These are phyloP conservation scores for Melastoma malabathricum DNA, from an alignment of 345 rosid genomes.

Conservation along the genomic window DNA sequence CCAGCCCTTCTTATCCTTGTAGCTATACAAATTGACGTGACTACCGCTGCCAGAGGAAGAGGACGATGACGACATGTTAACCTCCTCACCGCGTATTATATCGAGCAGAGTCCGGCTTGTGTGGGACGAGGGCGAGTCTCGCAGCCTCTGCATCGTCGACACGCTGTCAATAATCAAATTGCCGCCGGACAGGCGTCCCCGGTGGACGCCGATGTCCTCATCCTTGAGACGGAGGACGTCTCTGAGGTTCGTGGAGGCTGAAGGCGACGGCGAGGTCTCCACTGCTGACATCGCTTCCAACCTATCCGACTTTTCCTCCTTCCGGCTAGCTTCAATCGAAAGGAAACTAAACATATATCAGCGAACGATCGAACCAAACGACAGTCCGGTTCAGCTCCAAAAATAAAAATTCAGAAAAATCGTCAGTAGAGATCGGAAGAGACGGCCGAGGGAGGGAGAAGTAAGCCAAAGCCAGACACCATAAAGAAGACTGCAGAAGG, in stretches of 20 bases:
- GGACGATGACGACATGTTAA: slow-evolving; percentile 2
- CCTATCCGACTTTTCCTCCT: too few relatives aligned
- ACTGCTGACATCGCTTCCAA: slow-evolving; percentile 33
- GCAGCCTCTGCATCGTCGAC: slow-evolving; percentile 13
- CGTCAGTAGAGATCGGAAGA: too few relatives aligned
- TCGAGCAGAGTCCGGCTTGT: slow-evolving; percentile 39
- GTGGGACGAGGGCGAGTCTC: slow-evolving; percentile 9
- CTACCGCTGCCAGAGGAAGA: slow-evolving; percentile 8
- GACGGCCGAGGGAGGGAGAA: not conserved
- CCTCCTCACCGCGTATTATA: slow-evolving; percentile 53
- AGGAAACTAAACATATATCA: too few relatives aligned
- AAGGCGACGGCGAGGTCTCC: slow-evolving; percentile 15
- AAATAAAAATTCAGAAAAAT: too few relatives aligned
- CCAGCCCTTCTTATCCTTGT: slow-evolving; percentile 64
- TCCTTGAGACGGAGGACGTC: slow-evolving; percentile 13
- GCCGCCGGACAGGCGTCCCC: slow-evolving; percentile 10
- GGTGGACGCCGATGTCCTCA: slow-evolving; percentile 7
- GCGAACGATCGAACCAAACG: not conserved
- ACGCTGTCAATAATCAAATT: slow-evolving; percentile 8
- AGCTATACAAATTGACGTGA: slow-evolving; percentile 3
- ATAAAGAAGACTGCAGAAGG: not conserved
- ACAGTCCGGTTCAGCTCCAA: too few relatives aligned
- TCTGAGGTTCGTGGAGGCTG: slow-evolving; percentile 8
- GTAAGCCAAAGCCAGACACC: not conserved
- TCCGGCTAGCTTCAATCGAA: too few relatives aligned